A percentile compares a stretch with the other conserved stretches of the same genome.
Evolutionary conservation across 345 rosid species (phyloP).

Genomic region (Gossypioides kirkii): DNA sequence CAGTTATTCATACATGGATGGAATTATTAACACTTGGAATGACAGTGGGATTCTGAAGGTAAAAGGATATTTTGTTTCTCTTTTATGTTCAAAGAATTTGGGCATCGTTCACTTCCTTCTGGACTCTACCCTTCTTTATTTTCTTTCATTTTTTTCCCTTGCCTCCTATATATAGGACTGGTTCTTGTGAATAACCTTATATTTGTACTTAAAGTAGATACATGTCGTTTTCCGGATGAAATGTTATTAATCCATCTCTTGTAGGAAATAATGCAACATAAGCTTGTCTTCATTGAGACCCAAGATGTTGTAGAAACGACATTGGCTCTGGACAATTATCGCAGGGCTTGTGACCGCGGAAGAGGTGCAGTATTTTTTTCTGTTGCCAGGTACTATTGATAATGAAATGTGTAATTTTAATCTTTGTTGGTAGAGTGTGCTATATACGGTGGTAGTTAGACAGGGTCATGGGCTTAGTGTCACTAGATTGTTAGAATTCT

Average conservation of each 20-base stretch:
- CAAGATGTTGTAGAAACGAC: slow-evolving; percentile 98
- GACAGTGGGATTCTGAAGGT: slow-evolving; percentile 88
- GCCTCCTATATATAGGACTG: too few relatives aligned
- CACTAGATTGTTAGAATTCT: neutral
- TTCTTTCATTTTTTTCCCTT: neutral
- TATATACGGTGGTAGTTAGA: slow-evolving; percentile 2
- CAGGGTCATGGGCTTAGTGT: neutral
- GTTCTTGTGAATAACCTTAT: slow-evolving; percentile 4
- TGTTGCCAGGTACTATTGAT: slow-evolving; percentile 74
- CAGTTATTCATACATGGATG: slow-evolving; percentile 99
- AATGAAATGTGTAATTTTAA: neutral
- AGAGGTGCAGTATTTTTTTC: slow-evolving; percentile 98
- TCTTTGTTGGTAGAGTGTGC: neutral
- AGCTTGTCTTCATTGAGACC: slow-evolving; percentile 96
- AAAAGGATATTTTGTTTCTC: slow-evolving; percentile 10
- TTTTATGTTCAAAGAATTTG: neutral
- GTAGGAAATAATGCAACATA: slow-evolving; percentile 93
- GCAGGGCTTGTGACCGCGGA: slow-evolving; percentile 94
- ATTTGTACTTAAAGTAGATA: neutral
- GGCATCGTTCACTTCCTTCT: neutral
- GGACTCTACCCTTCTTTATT: neutral
- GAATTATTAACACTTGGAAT: slow-evolving; percentile 86
- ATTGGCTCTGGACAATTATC: slow-evolving; percentile 91
- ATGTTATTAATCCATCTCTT: slow-evolving; percentile 21
- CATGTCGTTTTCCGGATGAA: neutral